A percentile compares a stretch with the other conserved stretches of the same genome.
phyloP scores from a whole-genome alignment of 495 filamentous ascomycete species.

The Penicillium diatomitis region DNA sequence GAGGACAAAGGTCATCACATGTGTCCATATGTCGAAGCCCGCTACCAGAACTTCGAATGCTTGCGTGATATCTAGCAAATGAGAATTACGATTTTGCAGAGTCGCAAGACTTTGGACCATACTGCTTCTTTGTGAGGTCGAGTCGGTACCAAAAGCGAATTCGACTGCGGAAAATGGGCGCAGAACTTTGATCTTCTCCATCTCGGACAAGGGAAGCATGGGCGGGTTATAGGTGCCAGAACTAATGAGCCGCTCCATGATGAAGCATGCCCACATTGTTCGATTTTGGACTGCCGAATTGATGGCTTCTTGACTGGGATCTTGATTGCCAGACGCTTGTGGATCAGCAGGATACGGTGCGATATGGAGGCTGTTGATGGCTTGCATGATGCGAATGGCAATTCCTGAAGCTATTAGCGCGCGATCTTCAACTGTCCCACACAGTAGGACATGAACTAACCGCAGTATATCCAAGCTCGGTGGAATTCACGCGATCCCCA shows the following conservation, averaged over 20 bases:
- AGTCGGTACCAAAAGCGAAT: conserved; percentile 13
- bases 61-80: conserved; percentile 12
- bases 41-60: conserved; percentile 14
- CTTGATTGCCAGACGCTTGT: background rate
- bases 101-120: conserved; percentile 6
- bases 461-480: conserved; percentile 17
- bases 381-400: conserved; percentile 15
- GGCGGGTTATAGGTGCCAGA: conserved; percentile 72
- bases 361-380: conserved; percentile 10
- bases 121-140: conserved; percentile 2
- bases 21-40: conserved; percentile 18
- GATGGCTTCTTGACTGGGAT: conserved; percentile 5
- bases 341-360: conserved; percentile 12
- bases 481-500: conserved; percentile 17
- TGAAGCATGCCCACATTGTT: conserved; percentile 84
- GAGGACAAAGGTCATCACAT: conserved; percentile 18
- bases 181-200: conserved; percentile 9
- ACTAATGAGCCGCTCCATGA: conserved; percentile 84
- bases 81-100: conserved; percentile 2
- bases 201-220: conserved; percentile 13
- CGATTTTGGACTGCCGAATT: conserved; percentile 24
- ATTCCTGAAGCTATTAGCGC: conserved; percentile 6
- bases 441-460: background rate
- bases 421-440: background rate
- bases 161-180: conserved; percentile 13